phyloP scores from a whole-genome alignment of 345 rosid genomes.

The Physaria fendleri region DNA sequence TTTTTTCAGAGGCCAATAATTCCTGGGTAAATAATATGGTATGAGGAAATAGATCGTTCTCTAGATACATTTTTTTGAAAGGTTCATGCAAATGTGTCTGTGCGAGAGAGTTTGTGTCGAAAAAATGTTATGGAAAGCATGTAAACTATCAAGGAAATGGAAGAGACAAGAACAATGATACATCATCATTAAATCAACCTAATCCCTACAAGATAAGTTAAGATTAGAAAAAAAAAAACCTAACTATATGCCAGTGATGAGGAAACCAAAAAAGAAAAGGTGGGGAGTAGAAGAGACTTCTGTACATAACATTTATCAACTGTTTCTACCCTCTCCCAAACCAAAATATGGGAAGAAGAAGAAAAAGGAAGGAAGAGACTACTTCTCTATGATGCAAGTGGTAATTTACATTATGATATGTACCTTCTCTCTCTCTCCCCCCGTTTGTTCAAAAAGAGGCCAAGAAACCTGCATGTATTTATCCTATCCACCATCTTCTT shows the following conservation, averaged over 20 bases:
- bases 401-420: slow-evolving; percentile 21
- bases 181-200: slow-evolving; percentile 23
- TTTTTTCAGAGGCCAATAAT: no score
- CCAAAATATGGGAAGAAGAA: slow-evolving; percentile 16
- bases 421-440: slow-evolving; percentile 10
- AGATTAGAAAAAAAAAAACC: slow-evolving; percentile 6
- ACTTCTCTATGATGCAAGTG: slow-evolving; percentile 23
- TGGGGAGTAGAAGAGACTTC: slow-evolving; percentile 18
- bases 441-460: not conserved
- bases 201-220: slow-evolving; percentile 15
- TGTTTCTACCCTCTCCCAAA: slow-evolving; percentile 26
- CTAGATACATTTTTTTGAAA: no score
- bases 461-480: slow-evolving; percentile 3
- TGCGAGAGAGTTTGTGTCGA: no score
- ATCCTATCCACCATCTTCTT: slow-evolving; percentile 3
- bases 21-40: no score
- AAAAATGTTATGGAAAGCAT: not conserved
- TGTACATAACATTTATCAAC: slow-evolving; percentile 30
- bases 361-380: not conserved
- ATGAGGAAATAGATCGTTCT: no score
- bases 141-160: not conserved
- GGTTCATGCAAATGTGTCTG: no score
- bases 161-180: slow-evolving; percentile 5
- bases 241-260: slow-evolving; percentile 23
- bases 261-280: not conserved